These are phyloP conservation scores for Alternaria viburni DNA, from an alignment of 2,329 filamentous ascomycete species.

Conservation along the genomic window DNA sequence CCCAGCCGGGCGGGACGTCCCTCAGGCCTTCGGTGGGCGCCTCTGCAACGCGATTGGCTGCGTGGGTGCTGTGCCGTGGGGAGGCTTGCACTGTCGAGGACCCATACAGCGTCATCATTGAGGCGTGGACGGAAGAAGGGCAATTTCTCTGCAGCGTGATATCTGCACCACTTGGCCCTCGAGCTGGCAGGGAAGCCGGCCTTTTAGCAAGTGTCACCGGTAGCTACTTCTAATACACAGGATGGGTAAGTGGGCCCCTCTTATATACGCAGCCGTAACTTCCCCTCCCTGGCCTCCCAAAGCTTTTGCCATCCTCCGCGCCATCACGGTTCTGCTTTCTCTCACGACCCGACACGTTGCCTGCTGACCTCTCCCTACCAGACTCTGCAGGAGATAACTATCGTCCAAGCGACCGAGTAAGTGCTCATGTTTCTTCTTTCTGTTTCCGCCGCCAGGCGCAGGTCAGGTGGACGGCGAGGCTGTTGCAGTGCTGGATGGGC, in stretches of 20 bases:
- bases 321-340: conserved; percentile 33
- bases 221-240: conserved; percentile 33
- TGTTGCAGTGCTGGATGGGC: background rate
- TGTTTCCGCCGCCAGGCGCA: conserved; percentile 4
- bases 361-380: conserved; percentile 27
- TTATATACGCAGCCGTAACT: conserved; percentile 16
- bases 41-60: conserved; percentile 35
- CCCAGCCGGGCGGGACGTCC: conserved; percentile 32
- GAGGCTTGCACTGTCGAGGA: conserved; percentile 37
- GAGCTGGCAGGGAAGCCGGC: conserved; percentile 40
- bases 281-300: conserved; percentile 19
- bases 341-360: conserved; percentile 20
- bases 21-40: conserved; percentile 29
- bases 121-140: conserved; percentile 34
- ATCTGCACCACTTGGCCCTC: conserved; percentile 38
- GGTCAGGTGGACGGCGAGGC: conserved; percentile 5
- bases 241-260: conserved; percentile 36
- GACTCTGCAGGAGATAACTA: conserved; percentile 30
- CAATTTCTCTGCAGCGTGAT: conserved; percentile 43
- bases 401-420: conserved; percentile 32
- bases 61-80: conserved; percentile 29
- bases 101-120: conserved; percentile 37
- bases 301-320: conserved; percentile 19
- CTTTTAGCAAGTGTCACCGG: conserved; percentile 33
- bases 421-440: conserved; percentile 17